Percentiles rank a stretch among this genome's conserved stretches.
Conservation (phyloP, 257 asterid species). For the Solanum bulbocastanum region DNA sequence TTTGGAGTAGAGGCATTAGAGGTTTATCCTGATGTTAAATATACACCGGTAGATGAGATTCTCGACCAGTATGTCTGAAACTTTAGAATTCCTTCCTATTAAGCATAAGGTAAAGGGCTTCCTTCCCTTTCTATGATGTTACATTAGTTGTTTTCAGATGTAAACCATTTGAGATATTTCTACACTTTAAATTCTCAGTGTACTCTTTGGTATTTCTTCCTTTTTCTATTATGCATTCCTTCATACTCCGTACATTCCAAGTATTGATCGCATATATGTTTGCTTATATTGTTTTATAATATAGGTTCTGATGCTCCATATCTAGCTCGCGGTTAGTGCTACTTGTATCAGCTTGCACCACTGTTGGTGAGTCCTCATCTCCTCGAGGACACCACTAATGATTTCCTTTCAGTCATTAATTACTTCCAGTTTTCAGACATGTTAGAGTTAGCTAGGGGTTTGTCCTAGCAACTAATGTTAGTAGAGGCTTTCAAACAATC, state of each 20-base stretch:
- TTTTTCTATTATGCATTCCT: neutral
- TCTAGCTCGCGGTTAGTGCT: neutral
- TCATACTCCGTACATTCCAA: neutral
- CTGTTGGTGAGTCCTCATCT: neutral
- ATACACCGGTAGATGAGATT: conserved; percentile 49
- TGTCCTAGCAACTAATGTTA: neutral
- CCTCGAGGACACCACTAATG: neutral
- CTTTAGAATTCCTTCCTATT: neutral
- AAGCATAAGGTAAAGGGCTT: neutral
- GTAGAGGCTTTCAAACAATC: neutral
- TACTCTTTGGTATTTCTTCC: neutral
- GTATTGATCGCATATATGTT: neutral
- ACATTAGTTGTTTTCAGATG: neutral
- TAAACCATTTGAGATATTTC: neutral
- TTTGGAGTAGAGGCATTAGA: conserved; percentile 51
- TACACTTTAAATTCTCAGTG: neutral
- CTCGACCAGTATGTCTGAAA: conserved; percentile 31
- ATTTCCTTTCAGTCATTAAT: neutral
- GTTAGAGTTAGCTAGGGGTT: neutral
- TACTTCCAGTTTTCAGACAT: neutral
- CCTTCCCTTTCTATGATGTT: neutral
- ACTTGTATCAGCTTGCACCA: neutral
- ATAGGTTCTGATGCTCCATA: neutral
- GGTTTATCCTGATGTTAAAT: conserved; percentile 63
- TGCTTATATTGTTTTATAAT: neutral